Evolutionary conservation across 306 rosid species (phyloP).

Genomic region (peach (Prunus persica)): DNA sequence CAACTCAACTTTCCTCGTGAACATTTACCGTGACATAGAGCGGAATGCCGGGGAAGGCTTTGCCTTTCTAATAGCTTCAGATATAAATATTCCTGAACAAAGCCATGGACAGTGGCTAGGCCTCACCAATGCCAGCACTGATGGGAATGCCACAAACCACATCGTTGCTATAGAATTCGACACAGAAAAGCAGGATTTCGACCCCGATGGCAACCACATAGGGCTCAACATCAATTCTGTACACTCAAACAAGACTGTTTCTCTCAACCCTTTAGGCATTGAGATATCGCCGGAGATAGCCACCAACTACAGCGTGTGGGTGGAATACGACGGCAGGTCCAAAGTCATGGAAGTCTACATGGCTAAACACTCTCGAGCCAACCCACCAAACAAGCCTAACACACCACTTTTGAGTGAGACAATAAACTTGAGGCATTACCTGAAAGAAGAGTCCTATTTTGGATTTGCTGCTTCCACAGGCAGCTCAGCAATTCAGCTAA

Average conservation of each 20-base stretch:
- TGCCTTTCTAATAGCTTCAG: slow-evolving; percentile 47
- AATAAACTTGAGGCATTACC: slow-evolving; percentile 24
- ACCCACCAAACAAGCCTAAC: slow-evolving; percentile 14
- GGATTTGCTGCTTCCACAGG: slow-evolving; percentile 53
- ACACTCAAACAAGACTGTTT: slow-evolving; percentile 17
- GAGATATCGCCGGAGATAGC: slow-evolving; percentile 12
- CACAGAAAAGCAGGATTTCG: slow-evolving; percentile 35
- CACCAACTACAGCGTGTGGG: slow-evolving; percentile 28
- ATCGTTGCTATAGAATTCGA: slow-evolving; percentile 50
- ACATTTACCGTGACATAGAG: neutral
- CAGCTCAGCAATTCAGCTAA: slow-evolving; percentile 22
- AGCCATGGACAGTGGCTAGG: slow-evolving; percentile 51
- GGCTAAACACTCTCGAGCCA: neutral
- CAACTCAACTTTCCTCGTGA: slow-evolving; percentile 40
- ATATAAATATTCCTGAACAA: slow-evolving; percentile 9
- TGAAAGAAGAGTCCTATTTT: slow-evolving; percentile 31
- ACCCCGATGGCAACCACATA: slow-evolving; percentile 37
- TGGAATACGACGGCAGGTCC: slow-evolving; percentile 34
- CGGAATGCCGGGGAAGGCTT: slow-evolving; percentile 41
- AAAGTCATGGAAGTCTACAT: slow-evolving; percentile 43
- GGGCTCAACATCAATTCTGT: slow-evolving; percentile 49
- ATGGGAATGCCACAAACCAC: slow-evolving; percentile 21
- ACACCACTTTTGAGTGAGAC: slow-evolving; percentile 30
- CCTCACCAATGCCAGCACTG: slow-evolving; percentile 35
- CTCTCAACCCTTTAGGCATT: slow-evolving; percentile 19